These are phyloP conservation scores for Stephanodiscus minutulus DNA, from an alignment of 108 stramenopile species.

Conservation along the genomic window DNA sequence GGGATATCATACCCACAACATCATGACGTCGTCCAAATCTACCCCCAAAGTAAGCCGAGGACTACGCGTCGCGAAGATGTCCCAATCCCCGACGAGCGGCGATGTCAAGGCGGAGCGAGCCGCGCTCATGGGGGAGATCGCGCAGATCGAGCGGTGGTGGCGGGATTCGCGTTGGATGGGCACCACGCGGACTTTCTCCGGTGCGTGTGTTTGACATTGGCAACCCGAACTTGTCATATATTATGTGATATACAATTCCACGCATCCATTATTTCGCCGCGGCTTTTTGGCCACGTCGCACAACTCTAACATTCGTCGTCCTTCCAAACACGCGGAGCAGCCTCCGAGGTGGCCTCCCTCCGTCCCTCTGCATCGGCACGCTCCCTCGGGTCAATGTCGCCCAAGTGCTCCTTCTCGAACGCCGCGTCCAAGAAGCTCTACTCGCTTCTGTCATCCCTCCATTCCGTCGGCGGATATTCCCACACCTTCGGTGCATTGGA, in stretches of 20 bases:
- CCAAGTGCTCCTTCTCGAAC: slow-evolving; percentile 67
- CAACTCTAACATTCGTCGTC: too few relatives aligned
- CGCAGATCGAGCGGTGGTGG: slow-evolving; percentile 82
- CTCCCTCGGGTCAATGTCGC: slow-evolving; percentile 35
- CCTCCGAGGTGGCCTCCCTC: slow-evolving; percentile 82
- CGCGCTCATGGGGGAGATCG: slow-evolving; percentile 57
- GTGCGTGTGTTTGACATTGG: too few relatives aligned
- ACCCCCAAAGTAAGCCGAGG: slow-evolving; percentile 38
- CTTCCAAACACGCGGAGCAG: too few relatives aligned
- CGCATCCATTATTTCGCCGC: too few relatives aligned
- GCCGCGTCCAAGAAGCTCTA: slow-evolving; percentile 70
- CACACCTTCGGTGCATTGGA: slow-evolving; percentile 97
- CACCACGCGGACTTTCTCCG: slow-evolving; percentile 71
- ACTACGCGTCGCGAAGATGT: slow-evolving; percentile 28
- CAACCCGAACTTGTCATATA: too few relatives aligned
- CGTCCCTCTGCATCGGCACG: slow-evolving; percentile 68
- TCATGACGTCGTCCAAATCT: background rate
- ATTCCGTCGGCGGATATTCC: slow-evolving; percentile 75
- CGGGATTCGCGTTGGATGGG: slow-evolving; percentile 60
- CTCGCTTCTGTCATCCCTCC: slow-evolving; percentile 63
- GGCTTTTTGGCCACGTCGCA: too few relatives aligned
- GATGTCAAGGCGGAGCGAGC: slow-evolving; percentile 41
- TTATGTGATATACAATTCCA: too few relatives aligned
- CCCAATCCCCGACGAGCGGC: background rate
- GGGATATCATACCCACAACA: too few relatives aligned